Percentiles rank a stretch among this genome's conserved stretches.
Conservation (phyloP, 345 rosid species). For the Corchorus olitorius region DNA sequence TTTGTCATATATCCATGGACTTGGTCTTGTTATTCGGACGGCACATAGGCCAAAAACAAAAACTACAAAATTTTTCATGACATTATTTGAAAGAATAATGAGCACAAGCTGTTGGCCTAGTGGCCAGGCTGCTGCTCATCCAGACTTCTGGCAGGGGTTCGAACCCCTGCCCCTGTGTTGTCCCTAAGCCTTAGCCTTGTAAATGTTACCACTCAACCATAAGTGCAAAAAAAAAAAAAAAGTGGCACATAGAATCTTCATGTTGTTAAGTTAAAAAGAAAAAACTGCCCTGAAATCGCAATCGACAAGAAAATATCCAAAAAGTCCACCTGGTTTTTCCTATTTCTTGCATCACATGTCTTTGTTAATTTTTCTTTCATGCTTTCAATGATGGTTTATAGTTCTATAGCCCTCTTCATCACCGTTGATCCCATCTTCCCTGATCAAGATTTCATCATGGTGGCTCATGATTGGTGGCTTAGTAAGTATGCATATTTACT, state of each 20-base stretch:
- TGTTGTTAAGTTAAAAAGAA: background rate
- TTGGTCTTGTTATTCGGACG: constrained; percentile 32
- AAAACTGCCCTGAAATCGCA: background rate
- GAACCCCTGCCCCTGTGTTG: too few species aligned
- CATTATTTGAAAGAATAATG: background rate
- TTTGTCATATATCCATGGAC: constrained; percentile 15
- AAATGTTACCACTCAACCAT: too few species aligned
- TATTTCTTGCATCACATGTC: constrained; percentile 9
- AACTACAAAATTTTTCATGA: background rate
- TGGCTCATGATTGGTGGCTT: constrained; percentile 63
- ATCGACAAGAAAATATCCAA: background rate
- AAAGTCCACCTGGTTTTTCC: background rate
- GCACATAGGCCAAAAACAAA: constrained; percentile 30
- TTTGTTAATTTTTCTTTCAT: constrained; percentile 44
- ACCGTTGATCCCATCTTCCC: constrained; percentile 38
- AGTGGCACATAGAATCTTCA: background rate
- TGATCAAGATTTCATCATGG: constrained; percentile 46
- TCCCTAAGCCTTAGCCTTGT: too few species aligned
- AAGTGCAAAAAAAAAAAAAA: too few species aligned
- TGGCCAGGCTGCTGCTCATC: too few species aligned
- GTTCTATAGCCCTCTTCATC: constrained; percentile 69
- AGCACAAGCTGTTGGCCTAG: too few species aligned
- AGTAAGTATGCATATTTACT: constrained; percentile 45
- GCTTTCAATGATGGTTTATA: constrained; percentile 66
- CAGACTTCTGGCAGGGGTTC: too few species aligned